Conservation (phyloP, 169 alveolate genomes). For the Nephromyces sp. region DNA sequence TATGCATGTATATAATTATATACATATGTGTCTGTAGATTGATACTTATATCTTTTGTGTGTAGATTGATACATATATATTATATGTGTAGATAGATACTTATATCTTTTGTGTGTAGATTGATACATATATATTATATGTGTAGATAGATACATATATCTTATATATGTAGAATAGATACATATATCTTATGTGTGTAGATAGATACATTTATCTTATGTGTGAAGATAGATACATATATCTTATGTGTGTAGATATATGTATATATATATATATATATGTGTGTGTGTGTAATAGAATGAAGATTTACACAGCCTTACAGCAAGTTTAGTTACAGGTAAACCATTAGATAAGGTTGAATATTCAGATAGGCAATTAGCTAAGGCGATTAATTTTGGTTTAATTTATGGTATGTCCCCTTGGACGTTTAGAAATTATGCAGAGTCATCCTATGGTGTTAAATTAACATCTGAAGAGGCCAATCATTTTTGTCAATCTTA, state of each 20-base stretch:
- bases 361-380: conserved; percentile 75
- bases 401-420: conserved; percentile 69
- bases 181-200: neutral
- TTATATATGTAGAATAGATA: neutral
- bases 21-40: neutral
- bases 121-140: neutral
- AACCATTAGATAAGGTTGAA: conserved; percentile 34
- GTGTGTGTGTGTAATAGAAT: no score
- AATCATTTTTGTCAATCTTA: conserved; percentile 51
- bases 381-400: conserved; percentile 72
- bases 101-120: no score
- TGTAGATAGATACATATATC: neutral
- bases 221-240: neutral
- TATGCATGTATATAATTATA: neutral
- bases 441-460: conserved; percentile 52
- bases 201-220: neutral
- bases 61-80: neutral
- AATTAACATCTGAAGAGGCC: conserved; percentile 53
- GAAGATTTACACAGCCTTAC: conserved; percentile 30
- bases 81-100: neutral
- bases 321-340: conserved; percentile 20
- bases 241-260: neutral
- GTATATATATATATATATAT: neutral
- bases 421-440: conserved; percentile 63
- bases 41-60: neutral